phyloP scores from a whole-genome alignment of 805 yeast species.

The Ascoidea tarda region DNA sequence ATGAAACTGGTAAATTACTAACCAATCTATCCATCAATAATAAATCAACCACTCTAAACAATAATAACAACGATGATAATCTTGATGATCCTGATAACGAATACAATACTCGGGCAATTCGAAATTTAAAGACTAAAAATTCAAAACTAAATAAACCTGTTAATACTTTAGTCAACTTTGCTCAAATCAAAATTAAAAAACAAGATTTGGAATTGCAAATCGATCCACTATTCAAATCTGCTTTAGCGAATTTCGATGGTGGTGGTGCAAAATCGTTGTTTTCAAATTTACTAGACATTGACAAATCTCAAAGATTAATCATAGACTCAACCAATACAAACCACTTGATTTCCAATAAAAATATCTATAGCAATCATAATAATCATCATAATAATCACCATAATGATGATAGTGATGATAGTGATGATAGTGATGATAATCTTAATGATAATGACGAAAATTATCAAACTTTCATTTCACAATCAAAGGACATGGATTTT shows the following conservation, averaged over 20 bases:
- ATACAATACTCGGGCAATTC: conserved; percentile 6
- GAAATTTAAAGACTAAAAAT: conserved; percentile 14
- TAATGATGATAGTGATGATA: not conserved
- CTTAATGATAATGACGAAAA: conserved; percentile 8
- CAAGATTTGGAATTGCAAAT: conserved; percentile 51
- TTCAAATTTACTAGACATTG: conserved; percentile 44
- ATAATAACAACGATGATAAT: too few relatives aligned
- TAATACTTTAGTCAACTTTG: conserved; percentile 39
- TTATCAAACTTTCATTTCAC: too few relatives aligned
- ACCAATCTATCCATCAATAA: conserved; percentile 53
- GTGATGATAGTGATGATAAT: conserved; percentile 1
- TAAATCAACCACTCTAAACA: too few relatives aligned
- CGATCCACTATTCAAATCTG: conserved; percentile 65
- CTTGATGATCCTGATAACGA: conserved; percentile 13
- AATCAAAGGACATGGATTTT: too few relatives aligned
- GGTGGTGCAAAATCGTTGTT: conserved; percentile 67
- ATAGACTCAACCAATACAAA: too few relatives aligned
- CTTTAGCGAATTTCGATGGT: conserved; percentile 67
- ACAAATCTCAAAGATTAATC: conserved; percentile 13
- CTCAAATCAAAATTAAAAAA: conserved; percentile 33
- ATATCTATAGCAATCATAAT: too few relatives aligned
- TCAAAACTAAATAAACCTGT: conserved; percentile 13
- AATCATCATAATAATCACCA: conserved; percentile 9
- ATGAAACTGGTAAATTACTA: conserved; percentile 73
- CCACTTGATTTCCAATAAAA: too few relatives aligned